These are phyloP conservation scores for Pestalotiopsis sp. DNA, from an alignment of 2,329 filamentous ascomycete genomes.

Conservation along the genomic window DNA sequence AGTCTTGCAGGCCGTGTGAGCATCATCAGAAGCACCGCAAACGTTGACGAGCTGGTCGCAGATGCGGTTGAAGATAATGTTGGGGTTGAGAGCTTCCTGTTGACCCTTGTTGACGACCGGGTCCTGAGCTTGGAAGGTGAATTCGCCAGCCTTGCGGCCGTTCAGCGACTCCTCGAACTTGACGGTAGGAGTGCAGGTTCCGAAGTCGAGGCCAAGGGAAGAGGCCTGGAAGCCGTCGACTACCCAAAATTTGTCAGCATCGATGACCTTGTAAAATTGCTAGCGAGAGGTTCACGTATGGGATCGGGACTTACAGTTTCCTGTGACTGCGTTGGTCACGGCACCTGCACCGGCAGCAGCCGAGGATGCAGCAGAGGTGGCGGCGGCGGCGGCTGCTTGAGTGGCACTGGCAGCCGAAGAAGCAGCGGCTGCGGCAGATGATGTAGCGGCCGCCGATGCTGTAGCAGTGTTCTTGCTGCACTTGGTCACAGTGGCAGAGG, in stretches of 20 bases:
- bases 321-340: slow-evolving; percentile 33
- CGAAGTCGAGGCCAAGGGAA: slow-evolving; percentile 50
- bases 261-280: background rate
- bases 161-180: slow-evolving; percentile 61
- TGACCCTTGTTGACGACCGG: slow-evolving; percentile 63
- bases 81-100: slow-evolving; percentile 70
- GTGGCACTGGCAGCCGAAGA: slow-evolving; percentile 3
- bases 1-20: slow-evolving; percentile 52
- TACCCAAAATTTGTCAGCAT: slow-evolving; percentile 1
- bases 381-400: slow-evolving; percentile 9
- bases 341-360: slow-evolving; percentile 30
- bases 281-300: background rate
- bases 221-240: slow-evolving; percentile 33
- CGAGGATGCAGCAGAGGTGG: slow-evolving; percentile 12
- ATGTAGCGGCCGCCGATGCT: slow-evolving; percentile 15
- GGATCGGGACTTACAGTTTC: slow-evolving; percentile 22
- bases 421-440: background rate
- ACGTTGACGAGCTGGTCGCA: slow-evolving; percentile 71
- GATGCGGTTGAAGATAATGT: slow-evolving; percentile 75
- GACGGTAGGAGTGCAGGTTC: slow-evolving; percentile 58
- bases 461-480: background rate
- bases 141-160: slow-evolving; percentile 60
- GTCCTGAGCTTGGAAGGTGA: slow-evolving; percentile 71
- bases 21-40: slow-evolving; percentile 64
- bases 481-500: background rate